Evolutionary conservation across 306 rosid species (phyloP).

Genomic region (Neltuma alba): DNA sequence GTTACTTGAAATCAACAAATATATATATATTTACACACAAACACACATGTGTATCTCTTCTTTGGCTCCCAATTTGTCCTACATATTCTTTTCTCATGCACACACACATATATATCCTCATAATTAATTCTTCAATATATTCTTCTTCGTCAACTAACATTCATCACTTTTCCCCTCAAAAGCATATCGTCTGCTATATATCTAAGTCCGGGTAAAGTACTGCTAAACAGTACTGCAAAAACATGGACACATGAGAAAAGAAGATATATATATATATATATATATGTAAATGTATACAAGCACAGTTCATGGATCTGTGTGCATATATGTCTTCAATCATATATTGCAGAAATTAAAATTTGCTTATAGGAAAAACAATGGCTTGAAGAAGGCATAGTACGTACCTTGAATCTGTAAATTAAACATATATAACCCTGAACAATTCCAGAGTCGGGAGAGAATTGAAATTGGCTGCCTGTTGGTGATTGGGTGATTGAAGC

Average conservation of each 20-base stretch:
- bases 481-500: slow-evolving; percentile 93
- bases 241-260: background rate
- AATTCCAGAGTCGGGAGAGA: slow-evolving; percentile 4
- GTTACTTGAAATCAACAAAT: background rate
- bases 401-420: slow-evolving; percentile 40
- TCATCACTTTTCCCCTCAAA: background rate
- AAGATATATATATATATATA: background rate
- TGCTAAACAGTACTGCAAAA: background rate
- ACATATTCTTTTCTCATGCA: too few species aligned
- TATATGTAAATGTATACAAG: accelerated
- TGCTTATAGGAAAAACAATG: background rate
- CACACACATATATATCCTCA: background rate
- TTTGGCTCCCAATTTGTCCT: background rate
- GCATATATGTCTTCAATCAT: background rate
- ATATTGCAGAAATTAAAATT: background rate
- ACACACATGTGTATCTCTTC: background rate
- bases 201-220: background rate
- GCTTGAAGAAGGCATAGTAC: background rate
- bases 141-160: background rate
- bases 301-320: background rate
- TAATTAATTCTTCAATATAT: background rate
- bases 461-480: slow-evolving; percentile 43
- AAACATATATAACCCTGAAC: background rate
- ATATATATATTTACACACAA: background rate
- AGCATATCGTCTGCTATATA: background rate